phyloP scores from a whole-genome alignment of 2,329 filamentous ascomycete genomes.

The Endothia cerciana region DNA sequence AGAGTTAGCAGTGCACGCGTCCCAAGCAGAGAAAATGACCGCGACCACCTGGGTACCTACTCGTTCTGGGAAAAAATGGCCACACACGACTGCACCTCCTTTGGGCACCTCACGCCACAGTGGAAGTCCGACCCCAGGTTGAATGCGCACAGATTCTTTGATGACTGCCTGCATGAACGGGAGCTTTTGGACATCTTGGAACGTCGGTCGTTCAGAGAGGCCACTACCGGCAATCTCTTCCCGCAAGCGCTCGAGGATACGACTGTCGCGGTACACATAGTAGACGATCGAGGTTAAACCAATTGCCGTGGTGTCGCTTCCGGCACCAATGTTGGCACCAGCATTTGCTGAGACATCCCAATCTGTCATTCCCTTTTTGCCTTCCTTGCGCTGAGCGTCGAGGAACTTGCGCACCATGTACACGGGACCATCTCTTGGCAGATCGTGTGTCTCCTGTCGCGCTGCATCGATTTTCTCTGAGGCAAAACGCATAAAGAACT shows the following conservation, averaged over 20 bases:
- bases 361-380: not conserved
- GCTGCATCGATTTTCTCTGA: not conserved
- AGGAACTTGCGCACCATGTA: not conserved
- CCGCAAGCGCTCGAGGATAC: constrained; percentile 73
- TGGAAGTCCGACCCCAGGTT: constrained; percentile 56
- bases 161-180: constrained; percentile 49
- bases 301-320: constrained; percentile 41
- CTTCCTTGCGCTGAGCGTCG: not conserved
- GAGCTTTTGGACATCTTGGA: constrained; percentile 60
- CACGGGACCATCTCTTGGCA: not conserved
- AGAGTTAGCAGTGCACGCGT: not conserved
- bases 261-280: constrained; percentile 45
- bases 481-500: constrained; percentile 1
- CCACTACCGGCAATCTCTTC: constrained; percentile 68
- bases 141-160: constrained; percentile 74
- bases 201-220: constrained; percentile 39
- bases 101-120: constrained; percentile 40
- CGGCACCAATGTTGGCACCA: constrained; percentile 37
- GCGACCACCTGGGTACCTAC: constrained; percentile 27
- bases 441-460: not conserved
- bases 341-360: not conserved
- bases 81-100: constrained; percentile 37
- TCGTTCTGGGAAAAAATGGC: constrained; percentile 43
- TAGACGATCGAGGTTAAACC: constrained; percentile 1
- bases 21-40: not conserved